phyloP scores from a whole-genome alignment of 441 rosid genomes.

The Mallotus repandus region DNA sequence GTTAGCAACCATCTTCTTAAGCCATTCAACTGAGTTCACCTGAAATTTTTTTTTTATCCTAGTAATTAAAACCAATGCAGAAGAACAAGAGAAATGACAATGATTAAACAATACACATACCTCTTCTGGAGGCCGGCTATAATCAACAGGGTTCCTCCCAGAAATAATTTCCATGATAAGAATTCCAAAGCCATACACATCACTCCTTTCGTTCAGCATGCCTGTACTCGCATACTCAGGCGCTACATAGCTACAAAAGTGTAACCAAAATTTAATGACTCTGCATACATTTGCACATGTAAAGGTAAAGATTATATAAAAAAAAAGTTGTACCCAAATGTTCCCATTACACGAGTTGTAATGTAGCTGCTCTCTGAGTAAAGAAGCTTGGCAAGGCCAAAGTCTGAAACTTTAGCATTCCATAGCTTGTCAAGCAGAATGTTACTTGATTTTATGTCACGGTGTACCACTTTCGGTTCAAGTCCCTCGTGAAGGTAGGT shows the following conservation, averaged over 20 bases:
- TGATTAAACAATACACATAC: slow-evolving; percentile 26
- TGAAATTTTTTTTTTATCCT: slow-evolving; percentile 23
- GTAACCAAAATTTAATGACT: not conserved
- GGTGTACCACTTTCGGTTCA: slow-evolving; percentile 91
- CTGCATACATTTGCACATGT: not conserved
- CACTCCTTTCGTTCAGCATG: slow-evolving; percentile 93
- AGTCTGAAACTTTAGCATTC: slow-evolving; percentile 88
- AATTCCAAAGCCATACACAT: slow-evolving; percentile 86
- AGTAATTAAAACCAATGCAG: not conserved
- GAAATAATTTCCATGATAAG: slow-evolving; percentile 86
- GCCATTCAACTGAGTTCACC: slow-evolving; percentile 90
- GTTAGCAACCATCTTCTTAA: slow-evolving; percentile 73
- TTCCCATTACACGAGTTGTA: slow-evolving; percentile 95
- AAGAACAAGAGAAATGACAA: not conserved
- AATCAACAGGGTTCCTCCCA: slow-evolving; percentile 92
- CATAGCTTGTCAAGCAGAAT: slow-evolving; percentile 87
- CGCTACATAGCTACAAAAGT: slow-evolving; percentile 69
- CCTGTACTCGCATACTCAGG: slow-evolving; percentile 97
- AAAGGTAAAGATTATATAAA: slow-evolving; percentile 1
- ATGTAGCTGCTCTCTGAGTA: slow-evolving; percentile 76
- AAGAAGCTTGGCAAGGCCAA: slow-evolving; percentile 88
- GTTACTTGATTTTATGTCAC: slow-evolving; percentile 90
- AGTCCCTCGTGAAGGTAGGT: slow-evolving; percentile 91
- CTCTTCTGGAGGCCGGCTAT: slow-evolving; percentile 76
- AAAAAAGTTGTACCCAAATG: slow-evolving; percentile 56